Percentiles rank a stretch among this genome's conserved stretches.
These are phyloP conservation scores for Macadamia tetraphylla DNA, from an alignment of 164 flowering plant genomes.

Conservation along the genomic window DNA sequence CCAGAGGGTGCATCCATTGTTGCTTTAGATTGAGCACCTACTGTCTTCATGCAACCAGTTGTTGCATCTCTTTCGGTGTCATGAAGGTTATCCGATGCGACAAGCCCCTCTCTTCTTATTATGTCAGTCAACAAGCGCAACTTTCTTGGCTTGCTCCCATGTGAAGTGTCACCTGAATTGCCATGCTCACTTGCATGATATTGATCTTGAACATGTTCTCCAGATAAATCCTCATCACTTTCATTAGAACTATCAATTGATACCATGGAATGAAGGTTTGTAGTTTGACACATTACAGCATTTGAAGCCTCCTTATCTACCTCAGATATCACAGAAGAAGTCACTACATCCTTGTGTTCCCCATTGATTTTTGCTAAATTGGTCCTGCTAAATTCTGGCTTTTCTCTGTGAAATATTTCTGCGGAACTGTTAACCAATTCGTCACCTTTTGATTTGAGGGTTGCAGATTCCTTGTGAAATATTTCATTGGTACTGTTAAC, in stretches of 20 bases:
- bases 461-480: not conserved
- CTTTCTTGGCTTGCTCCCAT: constrained; percentile 35
- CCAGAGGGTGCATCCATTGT: constrained; percentile 15
- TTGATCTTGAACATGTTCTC: constrained; percentile 12
- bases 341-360: constrained; percentile 8
- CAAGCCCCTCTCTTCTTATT: constrained; percentile 25
- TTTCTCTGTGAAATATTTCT: constrained; percentile 11
- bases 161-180: constrained; percentile 19
- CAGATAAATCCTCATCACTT: constrained; percentile 20
- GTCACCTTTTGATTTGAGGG: not conserved
- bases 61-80: constrained; percentile 10
- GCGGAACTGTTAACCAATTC: constrained; percentile 5
- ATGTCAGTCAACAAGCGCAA: constrained; percentile 45
- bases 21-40: constrained; percentile 15
- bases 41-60: constrained; percentile 6
- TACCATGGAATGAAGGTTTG: constrained; percentile 14
- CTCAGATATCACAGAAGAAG: constrained; percentile 6
- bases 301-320: constrained; percentile 17
- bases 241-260: constrained; percentile 25
- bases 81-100: constrained; percentile 6
- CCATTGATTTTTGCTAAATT: constrained; percentile 6
- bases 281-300: constrained; percentile 12
- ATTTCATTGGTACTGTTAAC: not conserved
- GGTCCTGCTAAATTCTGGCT: constrained; percentile 5
- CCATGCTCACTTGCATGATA: constrained; percentile 8